These are phyloP conservation scores for Fraxinus albicans DNA, from an alignment of 305 asterid genomes.

Conservation along the genomic window DNA sequence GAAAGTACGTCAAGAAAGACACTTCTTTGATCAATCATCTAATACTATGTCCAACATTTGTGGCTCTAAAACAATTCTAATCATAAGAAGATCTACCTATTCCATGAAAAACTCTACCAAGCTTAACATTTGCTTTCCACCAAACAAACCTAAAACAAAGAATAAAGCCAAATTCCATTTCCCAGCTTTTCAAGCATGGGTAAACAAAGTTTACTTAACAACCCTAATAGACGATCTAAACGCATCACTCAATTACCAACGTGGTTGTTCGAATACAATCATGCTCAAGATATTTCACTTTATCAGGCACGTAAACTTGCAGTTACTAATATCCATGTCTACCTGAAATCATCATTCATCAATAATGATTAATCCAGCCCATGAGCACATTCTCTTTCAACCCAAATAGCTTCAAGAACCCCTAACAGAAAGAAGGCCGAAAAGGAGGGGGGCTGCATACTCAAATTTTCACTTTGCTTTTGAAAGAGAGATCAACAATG, in stretches of 20 bases:
- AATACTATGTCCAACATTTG: background rate
- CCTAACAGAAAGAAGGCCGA: background rate
- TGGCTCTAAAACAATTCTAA: background rate
- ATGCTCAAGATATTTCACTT: slow-evolving; percentile 2
- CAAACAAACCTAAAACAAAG: slow-evolving; percentile 5
- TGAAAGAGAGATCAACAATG: background rate
- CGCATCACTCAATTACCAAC: background rate
- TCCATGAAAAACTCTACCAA: background rate
- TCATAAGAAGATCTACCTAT: background rate
- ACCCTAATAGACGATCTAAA: background rate
- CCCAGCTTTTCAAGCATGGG: background rate
- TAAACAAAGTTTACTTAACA: background rate
- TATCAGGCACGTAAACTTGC: background rate
- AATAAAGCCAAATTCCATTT: background rate
- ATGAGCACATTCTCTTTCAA: background rate
- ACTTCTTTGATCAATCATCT: background rate
- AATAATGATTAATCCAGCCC: background rate
- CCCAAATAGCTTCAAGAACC: background rate
- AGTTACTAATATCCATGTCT: background rate
- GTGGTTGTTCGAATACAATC: background rate
- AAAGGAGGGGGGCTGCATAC: background rate
- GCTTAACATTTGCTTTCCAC: background rate
- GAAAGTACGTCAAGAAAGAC: background rate
- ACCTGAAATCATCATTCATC: background rate
- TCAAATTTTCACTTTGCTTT: background rate